Evolutionary conservation across 805 yeast genomes (phyloP), one percentile per base, ranked within the genome.

Genomic region (Zygotorulaspora sp.): DNA sequence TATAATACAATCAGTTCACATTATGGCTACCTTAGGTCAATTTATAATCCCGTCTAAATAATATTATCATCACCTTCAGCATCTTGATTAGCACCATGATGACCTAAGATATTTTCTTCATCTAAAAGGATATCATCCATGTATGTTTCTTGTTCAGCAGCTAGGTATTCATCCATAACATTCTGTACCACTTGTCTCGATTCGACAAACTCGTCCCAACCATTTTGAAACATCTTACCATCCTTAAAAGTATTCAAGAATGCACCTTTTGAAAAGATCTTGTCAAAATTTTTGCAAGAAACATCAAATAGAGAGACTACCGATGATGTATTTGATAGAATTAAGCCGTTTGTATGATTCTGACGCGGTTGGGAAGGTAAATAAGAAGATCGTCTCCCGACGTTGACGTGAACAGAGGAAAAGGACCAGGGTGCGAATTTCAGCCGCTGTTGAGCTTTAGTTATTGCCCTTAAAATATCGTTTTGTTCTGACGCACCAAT

Each of bases 391-490:
- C 77, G 78, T 40, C 75, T 72, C 0, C 95, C 88, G 32, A 79
- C 67, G 6, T 90, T 88, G 0, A 88, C 67, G 53, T 87, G 92
- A 5, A 88, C 72, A 6, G 88, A 74, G 0, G 88, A 75, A 0
- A 92, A 78, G 0, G 87, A 75, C 88, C 95, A 84, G 0, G 95
- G 92, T 3, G 86, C 86, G 64, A 87, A 92, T 18, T 74, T 70
- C 1, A 87, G 69, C 38, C 90, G 61, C 36, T 75, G 76, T 45
- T 80, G 80, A 0, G 84, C 78, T 47, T 79, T 77, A 2, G 73
- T 53, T 13, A 75, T 63, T 1, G 84, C 87, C 53, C 79, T 80
- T 35, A 80, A 80, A 3, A 84, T 72, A 49, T 89, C 97, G 3
- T 67, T 65, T 35, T 80, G 85, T 48, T 83, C 86, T 15, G 71